phyloP scores from a whole-genome alignment of 371 early-diverging fungal genomes.

The Mortierella polycephala region DNA sequence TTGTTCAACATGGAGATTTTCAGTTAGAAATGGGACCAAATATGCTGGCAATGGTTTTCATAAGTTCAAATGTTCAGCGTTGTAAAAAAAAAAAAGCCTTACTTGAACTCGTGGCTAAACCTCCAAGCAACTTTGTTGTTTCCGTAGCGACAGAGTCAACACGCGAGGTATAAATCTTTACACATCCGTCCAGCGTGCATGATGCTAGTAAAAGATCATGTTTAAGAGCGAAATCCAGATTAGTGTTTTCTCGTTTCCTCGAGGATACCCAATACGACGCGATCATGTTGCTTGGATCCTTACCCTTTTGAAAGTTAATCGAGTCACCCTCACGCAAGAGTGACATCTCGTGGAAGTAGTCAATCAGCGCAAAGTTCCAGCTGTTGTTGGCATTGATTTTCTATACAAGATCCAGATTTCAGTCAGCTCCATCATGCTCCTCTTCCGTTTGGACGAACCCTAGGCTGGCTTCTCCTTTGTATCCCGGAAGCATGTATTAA shows the following conservation, averaged over 20 bases:
- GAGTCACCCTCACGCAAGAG: slow-evolving; percentile 93
- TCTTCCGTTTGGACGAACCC: no score
- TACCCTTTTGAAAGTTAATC: slow-evolving; percentile 97
- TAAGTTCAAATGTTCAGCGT: neutral
- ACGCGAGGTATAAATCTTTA: slow-evolving; percentile 98
- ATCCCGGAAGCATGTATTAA: neutral
- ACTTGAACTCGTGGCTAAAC: slow-evolving; percentile 80
- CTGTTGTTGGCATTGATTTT: slow-evolving; percentile 98
- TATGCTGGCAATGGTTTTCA: no score
- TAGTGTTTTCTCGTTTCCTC: neutral
- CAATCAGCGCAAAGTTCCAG: slow-evolving; percentile 98
- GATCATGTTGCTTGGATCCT: neutral
- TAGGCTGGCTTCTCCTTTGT: neutral
- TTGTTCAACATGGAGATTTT: neutral
- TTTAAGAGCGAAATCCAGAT: neutral
- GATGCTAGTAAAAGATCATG: slow-evolving; percentile 74
- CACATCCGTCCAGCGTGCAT: slow-evolving; percentile 98
- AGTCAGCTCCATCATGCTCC: no score
- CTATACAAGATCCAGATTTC: slow-evolving; percentile 55
- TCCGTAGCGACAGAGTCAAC: slow-evolving; percentile 98
- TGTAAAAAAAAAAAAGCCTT: slow-evolving; percentile 23
- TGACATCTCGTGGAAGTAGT: slow-evolving; percentile 98
- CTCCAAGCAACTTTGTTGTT: slow-evolving; percentile 92
- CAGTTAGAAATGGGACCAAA: neutral
- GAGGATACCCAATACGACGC: no score